Evolutionary conservation across 345 rosid species (phyloP).

Genomic region (Luvunga scandens): DNA sequence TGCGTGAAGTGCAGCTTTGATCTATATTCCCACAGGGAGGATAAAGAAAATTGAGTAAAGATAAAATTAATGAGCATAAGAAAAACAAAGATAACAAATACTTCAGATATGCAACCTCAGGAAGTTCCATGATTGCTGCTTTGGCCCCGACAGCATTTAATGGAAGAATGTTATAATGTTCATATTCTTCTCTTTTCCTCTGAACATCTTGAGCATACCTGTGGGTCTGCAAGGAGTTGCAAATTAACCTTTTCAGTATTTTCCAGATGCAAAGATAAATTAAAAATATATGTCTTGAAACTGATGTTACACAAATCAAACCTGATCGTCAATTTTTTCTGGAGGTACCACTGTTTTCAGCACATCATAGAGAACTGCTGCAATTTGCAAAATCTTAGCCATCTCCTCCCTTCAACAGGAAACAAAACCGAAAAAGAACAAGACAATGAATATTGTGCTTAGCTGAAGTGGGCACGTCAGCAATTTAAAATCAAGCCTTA

Average conservation of each 20-base stretch:
- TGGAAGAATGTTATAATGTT: conserved; percentile 85
- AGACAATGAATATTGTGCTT: conserved; percentile 14
- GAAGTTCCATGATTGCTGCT: conserved; percentile 80
- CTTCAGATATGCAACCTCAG: conserved; percentile 60
- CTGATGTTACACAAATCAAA: conserved; percentile 22
- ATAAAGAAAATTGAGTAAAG: not conserved
- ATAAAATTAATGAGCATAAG: conserved; percentile 12
- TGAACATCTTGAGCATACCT: conserved; percentile 64
- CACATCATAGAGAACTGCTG: conserved; percentile 87
- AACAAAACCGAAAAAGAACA: conserved; percentile 17
- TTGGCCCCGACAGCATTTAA: conserved; percentile 57
- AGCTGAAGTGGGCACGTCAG: conserved; percentile 5
- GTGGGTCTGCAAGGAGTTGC: conserved; percentile 43
- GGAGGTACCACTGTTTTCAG: conserved; percentile 55
- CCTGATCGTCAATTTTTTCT: conserved; percentile 59
- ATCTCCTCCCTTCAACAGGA: conserved; percentile 80
- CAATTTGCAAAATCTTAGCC: conserved; percentile 79
- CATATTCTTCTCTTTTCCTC: conserved; percentile 52
- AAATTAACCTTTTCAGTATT: conserved; percentile 17
- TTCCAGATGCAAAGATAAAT: conserved; percentile 7
- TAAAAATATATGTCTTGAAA: conserved; percentile 4
- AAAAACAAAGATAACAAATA: conserved; percentile 15
- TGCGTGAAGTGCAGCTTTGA: conserved; percentile 74
- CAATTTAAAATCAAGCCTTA: conserved; percentile 39
- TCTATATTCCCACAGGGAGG: conserved; percentile 36